Evolutionary conservation across 2,329 filamentous ascomycete genomes (phyloP).

Genomic region (Arthrobotrys sinensis): DNA sequence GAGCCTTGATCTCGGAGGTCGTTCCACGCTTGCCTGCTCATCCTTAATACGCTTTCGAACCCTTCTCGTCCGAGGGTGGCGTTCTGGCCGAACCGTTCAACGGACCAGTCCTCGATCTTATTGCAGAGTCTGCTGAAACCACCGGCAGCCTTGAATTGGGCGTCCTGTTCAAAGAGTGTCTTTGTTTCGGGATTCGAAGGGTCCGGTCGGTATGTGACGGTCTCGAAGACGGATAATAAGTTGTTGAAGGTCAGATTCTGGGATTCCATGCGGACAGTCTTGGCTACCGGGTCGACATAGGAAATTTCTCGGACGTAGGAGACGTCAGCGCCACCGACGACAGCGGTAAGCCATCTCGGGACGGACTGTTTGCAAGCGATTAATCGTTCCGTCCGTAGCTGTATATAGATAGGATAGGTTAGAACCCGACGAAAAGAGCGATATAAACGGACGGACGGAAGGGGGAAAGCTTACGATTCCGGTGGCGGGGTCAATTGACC

Average conservation of each 20-base stretch:
- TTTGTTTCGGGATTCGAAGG: constrained; percentile 70
- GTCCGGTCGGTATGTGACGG: constrained; percentile 83
- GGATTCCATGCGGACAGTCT: constrained; percentile 96
- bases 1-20: constrained; percentile 52
- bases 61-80: constrained; percentile 91
- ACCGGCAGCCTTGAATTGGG: constrained; percentile 91
- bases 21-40: constrained; percentile 69
- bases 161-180: constrained; percentile 90
- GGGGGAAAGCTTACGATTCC: constrained; percentile 74
- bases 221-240: constrained; percentile 91
- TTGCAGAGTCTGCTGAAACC: constrained; percentile 98
- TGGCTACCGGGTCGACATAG: constrained; percentile 86
- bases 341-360: constrained; percentile 83
- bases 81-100: constrained; percentile 92
- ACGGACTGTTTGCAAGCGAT: constrained; percentile 77
- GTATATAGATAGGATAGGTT: constrained; percentile 29
- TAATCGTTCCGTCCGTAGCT: constrained; percentile 80
- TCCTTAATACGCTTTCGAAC: constrained; percentile 93
- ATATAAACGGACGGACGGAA: constrained; percentile 5
- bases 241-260: constrained; percentile 95
- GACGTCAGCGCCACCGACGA: constrained; percentile 84
- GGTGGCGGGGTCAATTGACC: constrained; percentile 76
- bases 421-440: constrained; percentile 16
- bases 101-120: constrained; percentile 91
- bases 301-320: constrained; percentile 95